phyloP scores from a whole-genome alignment of 192 early-diverging fungal species.

The Podila horticola region DNA sequence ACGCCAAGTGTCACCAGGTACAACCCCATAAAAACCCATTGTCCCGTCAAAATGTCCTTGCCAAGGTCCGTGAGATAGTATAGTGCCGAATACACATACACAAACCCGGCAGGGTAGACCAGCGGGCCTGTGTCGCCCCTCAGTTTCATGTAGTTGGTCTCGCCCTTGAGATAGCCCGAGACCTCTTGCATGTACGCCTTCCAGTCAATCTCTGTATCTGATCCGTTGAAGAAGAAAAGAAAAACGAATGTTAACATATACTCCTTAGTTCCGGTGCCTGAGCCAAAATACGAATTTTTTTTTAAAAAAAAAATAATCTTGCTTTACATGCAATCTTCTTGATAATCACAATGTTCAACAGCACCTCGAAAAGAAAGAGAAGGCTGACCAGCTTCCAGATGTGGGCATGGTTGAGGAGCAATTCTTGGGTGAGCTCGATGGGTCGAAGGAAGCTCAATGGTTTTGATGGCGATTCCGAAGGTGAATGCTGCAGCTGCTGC shows the following conservation, averaged over 20 bases:
- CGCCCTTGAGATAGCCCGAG: slow-evolving; percentile 76
- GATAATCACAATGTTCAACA: slow-evolving; percentile 67
- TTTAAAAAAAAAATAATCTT: neutral
- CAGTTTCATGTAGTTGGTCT: slow-evolving; percentile 84
- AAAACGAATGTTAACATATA: neutral
- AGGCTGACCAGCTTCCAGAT: slow-evolving; percentile 57
- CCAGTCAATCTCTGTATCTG: slow-evolving; percentile 98
- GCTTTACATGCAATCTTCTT: slow-evolving; percentile 68
- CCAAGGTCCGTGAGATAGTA: slow-evolving; percentile 78
- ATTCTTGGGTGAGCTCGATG: slow-evolving; percentile 15
- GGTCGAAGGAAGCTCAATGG: slow-evolving; percentile 26
- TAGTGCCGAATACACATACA: slow-evolving; percentile 85
- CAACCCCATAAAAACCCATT: slow-evolving; percentile 84
- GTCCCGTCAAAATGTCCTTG: slow-evolving; percentile 73
- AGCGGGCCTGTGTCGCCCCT: slow-evolving; percentile 92
- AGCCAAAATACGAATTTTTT: too few relatives aligned
- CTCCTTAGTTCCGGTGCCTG: neutral
- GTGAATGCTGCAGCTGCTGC: neutral
- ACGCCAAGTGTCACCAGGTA: slow-evolving; percentile 75
- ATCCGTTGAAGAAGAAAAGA: neutral
- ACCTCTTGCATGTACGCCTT: slow-evolving; percentile 96
- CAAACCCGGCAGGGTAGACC: slow-evolving; percentile 96
- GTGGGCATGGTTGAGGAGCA: slow-evolving; percentile 58
- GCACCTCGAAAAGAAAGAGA: slow-evolving; percentile 60
- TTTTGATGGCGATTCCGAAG: neutral